phyloP scores from a whole-genome alignment of 2,329 filamentous ascomycete genomes.

The Stagonosporopsis rhizophila region DNA sequence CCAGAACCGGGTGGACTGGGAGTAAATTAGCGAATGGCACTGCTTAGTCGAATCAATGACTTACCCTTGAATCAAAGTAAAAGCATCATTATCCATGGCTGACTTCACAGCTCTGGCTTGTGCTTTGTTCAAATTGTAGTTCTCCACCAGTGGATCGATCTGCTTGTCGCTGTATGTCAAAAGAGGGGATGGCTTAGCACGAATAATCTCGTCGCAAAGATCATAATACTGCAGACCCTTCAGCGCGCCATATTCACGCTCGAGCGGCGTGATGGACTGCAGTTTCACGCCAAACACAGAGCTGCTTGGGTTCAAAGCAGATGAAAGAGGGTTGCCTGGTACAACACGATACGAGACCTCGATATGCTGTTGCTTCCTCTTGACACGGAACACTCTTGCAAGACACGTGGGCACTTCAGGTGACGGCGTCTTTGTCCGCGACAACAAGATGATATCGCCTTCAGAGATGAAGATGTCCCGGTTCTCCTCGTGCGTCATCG shows the following conservation, averaged over 20 bases:
- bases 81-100: slow-evolving; percentile 93
- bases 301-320: slow-evolving; percentile 71
- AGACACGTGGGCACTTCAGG: slow-evolving; percentile 78
- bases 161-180: slow-evolving; percentile 79
- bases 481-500: slow-evolving; percentile 73
- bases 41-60: slow-evolving; percentile 3
- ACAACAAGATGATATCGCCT: slow-evolving; percentile 88
- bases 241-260: slow-evolving; percentile 92
- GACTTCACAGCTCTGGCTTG: slow-evolving; percentile 93
- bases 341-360: slow-evolving; percentile 89
- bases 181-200: slow-evolving; percentile 87
- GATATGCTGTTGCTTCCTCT: slow-evolving; percentile 78
- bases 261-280: slow-evolving; percentile 90
- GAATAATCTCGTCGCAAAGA: slow-evolving; percentile 88
- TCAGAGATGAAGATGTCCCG: slow-evolving; percentile 78
- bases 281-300: slow-evolving; percentile 81
- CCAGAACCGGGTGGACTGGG: slow-evolving; percentile 87
- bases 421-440: slow-evolving; percentile 75
- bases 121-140: slow-evolving; percentile 84
- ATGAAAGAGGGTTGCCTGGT: slow-evolving; percentile 68
- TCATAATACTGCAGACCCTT: slow-evolving; percentile 95
- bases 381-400: slow-evolving; percentile 80
- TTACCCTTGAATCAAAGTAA: slow-evolving; percentile 91
- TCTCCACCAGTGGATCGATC: slow-evolving; percentile 71
- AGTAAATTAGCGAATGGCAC: slow-evolving; percentile 28